Percentiles rank a stretch among this genome's conserved stretches.
Conservation (phyloP, 352 stramenopile species). For the Globisporangium abappressorium region DNA sequence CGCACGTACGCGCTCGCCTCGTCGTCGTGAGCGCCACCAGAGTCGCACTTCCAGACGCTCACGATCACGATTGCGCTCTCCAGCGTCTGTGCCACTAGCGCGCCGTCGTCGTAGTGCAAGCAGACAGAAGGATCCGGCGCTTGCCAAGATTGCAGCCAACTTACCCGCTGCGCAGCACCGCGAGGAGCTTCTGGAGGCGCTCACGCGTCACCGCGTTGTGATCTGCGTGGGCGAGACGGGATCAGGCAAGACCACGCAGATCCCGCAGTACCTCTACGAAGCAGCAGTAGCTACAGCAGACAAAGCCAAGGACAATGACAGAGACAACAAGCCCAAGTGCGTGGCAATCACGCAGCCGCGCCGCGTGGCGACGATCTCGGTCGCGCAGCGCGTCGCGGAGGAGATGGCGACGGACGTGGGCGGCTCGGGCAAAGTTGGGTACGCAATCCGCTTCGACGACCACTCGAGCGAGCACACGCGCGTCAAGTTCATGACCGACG, state of each 20-base stretch:
- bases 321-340: slow-evolving; percentile 10
- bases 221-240: slow-evolving; percentile 94
- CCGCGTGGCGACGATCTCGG: slow-evolving; percentile 96
- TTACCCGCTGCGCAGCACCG: slow-evolving; percentile 49
- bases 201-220: slow-evolving; percentile 55
- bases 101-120: neutral
- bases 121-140: slow-evolving; percentile 11
- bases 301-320: slow-evolving; percentile 4
- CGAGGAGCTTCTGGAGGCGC: slow-evolving; percentile 46
- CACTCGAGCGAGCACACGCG: slow-evolving; percentile 49
- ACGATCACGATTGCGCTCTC: neutral
- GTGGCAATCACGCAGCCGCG: slow-evolving; percentile 91
- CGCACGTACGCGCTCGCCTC: neutral
- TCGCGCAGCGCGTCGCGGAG: slow-evolving; percentile 96
- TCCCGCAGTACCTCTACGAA: slow-evolving; percentile 64
- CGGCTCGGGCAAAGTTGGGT: slow-evolving; percentile 75
- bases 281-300: slow-evolving; percentile 22
- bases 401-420: slow-evolving; percentile 88
- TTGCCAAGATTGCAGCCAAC: neutral
- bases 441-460: slow-evolving; percentile 98
- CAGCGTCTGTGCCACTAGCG: neutral
- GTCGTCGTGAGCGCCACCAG: neutral
- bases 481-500: slow-evolving; percentile 87
- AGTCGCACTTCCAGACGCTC: neutral
- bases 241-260: slow-evolving; percentile 95